Base-by-base conservation (phyloP, 257 asterid species). In the Voacanga thouarsii region DNA sequence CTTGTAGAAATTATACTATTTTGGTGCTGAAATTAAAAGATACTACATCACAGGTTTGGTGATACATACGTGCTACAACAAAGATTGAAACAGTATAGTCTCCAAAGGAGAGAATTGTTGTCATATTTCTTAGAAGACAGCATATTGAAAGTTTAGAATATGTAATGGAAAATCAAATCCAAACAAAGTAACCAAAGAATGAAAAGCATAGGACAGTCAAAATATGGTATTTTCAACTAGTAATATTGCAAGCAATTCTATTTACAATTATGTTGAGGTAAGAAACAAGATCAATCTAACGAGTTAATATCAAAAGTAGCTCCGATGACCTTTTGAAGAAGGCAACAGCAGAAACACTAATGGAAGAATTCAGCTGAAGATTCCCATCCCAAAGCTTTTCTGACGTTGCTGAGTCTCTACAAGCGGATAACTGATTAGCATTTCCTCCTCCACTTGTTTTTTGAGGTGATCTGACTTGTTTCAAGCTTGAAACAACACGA, bases 351-450 rank as follows among this genome's bases (percentile, higher is more conserved):
- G 81, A 72, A 66, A 59, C 82, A 26, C 63, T 63, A 49, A 75
- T 14, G n/a, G 82, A 68, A 44, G 81, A 49, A 53, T 78, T 77
- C 12, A 84, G 82, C 81, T 80, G 80, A 70, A 84, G 80, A 68
- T 80, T 68, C 72, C 87, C 87, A 55, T 74, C 82, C 87, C 87
- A 84, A n/a, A 84, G 67, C 79, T 80, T 77, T 84, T 77, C 84
- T 69, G 57, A 61, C 57, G 4, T 12, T 16, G 23, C 3, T 51
- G 55, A 14, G 9, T 33, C 37, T 33, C 2, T 2, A 33, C 37
- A 33, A 33, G 37, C 37, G 2, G 37, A 16, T 57, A 23, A 15
- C 72, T 67, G 24, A 5, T 7, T 16, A 39, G 72, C 19, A 9
- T 68, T 68, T 9, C 37, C n/a, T 68, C 53, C 9, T 67, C 28